Conservation (phyloP, 352 stramenopile species). For the Phytophthora tentaculata region DNA sequence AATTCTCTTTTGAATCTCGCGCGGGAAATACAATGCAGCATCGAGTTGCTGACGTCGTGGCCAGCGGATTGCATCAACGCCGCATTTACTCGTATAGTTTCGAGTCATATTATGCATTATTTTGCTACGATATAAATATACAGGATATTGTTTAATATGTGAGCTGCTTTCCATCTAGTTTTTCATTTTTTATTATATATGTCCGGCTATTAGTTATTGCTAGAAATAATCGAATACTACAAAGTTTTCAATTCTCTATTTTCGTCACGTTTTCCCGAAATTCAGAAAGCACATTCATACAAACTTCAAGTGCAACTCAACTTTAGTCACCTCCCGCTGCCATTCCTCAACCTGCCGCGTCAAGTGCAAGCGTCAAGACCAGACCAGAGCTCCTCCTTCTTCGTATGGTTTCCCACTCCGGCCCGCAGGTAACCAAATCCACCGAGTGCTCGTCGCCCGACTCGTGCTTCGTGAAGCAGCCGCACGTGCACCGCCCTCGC, state of each 20-base stretch:
- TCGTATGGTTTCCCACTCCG: slow-evolving; percentile 9
- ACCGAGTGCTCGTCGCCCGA: slow-evolving; percentile 53
- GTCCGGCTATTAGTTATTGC: not conserved
- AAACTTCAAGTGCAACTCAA: slow-evolving; percentile 3
- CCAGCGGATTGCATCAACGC: slow-evolving; percentile 7
- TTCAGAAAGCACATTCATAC: not conserved
- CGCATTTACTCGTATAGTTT: not conserved
- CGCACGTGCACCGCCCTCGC: slow-evolving; percentile 69
- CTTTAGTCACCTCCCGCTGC: not conserved
- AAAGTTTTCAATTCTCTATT: not conserved
- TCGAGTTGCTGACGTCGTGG: slow-evolving; percentile 4
- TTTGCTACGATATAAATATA: not conserved
- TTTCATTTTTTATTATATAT: not conserved
- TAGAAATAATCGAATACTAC: not conserved
- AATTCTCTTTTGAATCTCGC: slow-evolving; percentile 16
- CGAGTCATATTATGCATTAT: not conserved
- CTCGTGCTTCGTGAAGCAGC: slow-evolving; percentile 71
- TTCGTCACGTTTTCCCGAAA: not conserved
- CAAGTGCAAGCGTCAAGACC: slow-evolving; percentile 10
- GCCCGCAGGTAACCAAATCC: slow-evolving; percentile 38
- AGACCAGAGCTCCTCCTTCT: not conserved
- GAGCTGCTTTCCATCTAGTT: not conserved
- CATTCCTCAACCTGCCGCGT: slow-evolving; percentile 28
- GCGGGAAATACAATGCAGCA: slow-evolving; percentile 13
- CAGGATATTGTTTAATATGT: not conserved